These are phyloP conservation scores for Francoa sonchifolia DNA, from an alignment of 441 rosid species.

Conservation along the genomic window DNA sequence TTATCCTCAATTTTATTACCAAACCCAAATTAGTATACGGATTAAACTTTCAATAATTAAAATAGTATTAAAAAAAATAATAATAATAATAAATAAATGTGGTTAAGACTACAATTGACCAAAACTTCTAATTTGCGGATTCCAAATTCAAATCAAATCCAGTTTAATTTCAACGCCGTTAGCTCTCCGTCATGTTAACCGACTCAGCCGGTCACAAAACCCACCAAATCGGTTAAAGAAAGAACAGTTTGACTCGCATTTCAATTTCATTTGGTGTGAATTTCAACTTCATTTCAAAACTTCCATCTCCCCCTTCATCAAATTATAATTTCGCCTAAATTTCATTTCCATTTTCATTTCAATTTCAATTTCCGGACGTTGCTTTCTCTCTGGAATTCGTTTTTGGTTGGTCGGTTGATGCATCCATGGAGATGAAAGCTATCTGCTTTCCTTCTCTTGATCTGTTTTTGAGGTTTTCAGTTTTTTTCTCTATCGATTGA, in stretches of 20 bases:
- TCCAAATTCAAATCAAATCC: too few relatives aligned
- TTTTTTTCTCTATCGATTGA: background rate
- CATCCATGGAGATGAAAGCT: constrained; percentile 1
- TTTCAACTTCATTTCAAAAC: constrained; percentile 1
- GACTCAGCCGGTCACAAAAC: background rate
- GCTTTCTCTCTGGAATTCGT: background rate
- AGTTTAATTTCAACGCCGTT: too few relatives aligned
- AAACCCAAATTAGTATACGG: too few relatives aligned
- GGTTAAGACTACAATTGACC: too few relatives aligned
- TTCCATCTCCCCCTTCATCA: background rate
- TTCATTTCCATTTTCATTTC: background rate
- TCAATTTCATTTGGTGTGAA: constrained; percentile 1
- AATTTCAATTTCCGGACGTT: constrained; percentile 2
- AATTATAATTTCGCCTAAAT: background rate
- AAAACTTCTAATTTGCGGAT: too few relatives aligned
- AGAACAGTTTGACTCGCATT: background rate
- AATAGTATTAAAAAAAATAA: too few relatives aligned
- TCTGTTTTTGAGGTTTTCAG: background rate
- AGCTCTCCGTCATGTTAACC: too few relatives aligned
- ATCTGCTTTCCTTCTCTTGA: background rate
- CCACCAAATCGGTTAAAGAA: too few relatives aligned
- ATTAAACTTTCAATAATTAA: too few relatives aligned
- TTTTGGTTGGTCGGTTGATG: too few relatives aligned
- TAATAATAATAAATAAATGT: too few relatives aligned
- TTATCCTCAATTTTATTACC: too few relatives aligned